These are phyloP conservation scores for Podila minutissima DNA, from an alignment of 192 early-diverging fungal species.

Conservation along the genomic window DNA sequence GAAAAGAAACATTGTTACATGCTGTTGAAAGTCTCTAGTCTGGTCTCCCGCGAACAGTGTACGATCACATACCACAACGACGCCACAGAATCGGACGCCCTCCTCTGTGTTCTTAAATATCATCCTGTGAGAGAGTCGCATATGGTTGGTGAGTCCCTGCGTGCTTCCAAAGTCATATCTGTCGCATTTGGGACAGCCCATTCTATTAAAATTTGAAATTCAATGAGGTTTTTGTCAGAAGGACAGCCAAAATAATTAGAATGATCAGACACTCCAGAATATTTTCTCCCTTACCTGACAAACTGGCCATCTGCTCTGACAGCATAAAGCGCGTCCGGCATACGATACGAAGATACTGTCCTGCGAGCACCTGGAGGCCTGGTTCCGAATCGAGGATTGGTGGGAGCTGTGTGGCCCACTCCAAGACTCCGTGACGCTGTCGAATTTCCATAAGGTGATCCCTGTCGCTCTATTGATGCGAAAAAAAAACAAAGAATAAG, in stretches of 20 bases:
- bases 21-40: background rate
- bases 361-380: constrained; percentile 24
- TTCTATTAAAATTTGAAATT: constrained; percentile 45
- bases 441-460: constrained; percentile 53
- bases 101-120: constrained; percentile 84
- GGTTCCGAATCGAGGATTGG: background rate
- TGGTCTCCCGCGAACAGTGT: background rate
- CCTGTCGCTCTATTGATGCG: constrained; percentile 47
- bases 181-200: constrained; percentile 82
- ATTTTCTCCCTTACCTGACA: constrained; percentile 20
- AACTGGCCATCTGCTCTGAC: constrained; percentile 49
- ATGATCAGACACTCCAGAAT: background rate
- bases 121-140: constrained; percentile 73
- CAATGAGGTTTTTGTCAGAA: background rate
- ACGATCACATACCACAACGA: constrained; percentile 55
- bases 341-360: constrained; percentile 28
- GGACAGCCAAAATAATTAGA: background rate
- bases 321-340: constrained; percentile 41
- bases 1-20: background rate
- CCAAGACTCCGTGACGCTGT: constrained; percentile 22
- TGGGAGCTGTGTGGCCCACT: background rate
- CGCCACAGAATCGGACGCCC: constrained; percentile 78
- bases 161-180: constrained; percentile 81
- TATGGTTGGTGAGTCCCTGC: constrained; percentile 91
- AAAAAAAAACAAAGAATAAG: background rate